Base-by-base conservation (phyloP, 75 land plant species). In the Isoetes taiwanensis region DNA sequence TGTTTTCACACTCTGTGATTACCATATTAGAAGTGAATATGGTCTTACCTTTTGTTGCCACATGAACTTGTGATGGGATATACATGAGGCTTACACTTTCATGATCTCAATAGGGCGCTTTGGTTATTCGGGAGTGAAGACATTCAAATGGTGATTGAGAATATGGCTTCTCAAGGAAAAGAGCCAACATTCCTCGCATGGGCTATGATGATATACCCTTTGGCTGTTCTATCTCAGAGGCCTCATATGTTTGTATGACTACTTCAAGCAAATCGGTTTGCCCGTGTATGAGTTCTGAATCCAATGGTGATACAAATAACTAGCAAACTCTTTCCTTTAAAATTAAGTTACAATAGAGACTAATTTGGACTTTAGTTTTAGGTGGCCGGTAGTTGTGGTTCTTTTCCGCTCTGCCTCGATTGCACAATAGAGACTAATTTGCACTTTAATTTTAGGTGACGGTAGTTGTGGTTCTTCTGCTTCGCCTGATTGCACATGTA, bases 111-210 rank as follows among this genome's bases (percentile, higher is more conserved):
- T 72, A 93, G 98, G 72, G 98, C 99, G 55, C 88, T n/a, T 63
- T 76, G 99, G 99, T 29, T 94, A 94, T 62, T 88, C 99, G 24
- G n/a, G n/a, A 74, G 74, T 73, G 99, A 94, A 61, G 99, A 88
- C 80, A 90, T 94, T n/a, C 96, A 94, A 62, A 87, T 94, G 89
- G 73, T 94, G 3, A 94, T 94, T 57, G 96, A 88, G 64, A 67
- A 59, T 30, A 94, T 94, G 99, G 99, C 99, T 33, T 64, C 90
- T 28, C 85, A 89, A 77, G 99, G 96, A 10, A 94, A 88, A 64
- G 99, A 93, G 42, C 96, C 99, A 32, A 88, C 96, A 17, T 88
- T 84, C 60, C 88, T n/a, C n/a, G 96, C 72, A 93, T 93, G 99
- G 99, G 99, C 3, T n/a, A n/a, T n/a, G 96, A 93, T 76, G 99